Evolutionary conservation across 1,139 yeast species (phyloP).

Genomic region (Taphrina sp.): DNA sequence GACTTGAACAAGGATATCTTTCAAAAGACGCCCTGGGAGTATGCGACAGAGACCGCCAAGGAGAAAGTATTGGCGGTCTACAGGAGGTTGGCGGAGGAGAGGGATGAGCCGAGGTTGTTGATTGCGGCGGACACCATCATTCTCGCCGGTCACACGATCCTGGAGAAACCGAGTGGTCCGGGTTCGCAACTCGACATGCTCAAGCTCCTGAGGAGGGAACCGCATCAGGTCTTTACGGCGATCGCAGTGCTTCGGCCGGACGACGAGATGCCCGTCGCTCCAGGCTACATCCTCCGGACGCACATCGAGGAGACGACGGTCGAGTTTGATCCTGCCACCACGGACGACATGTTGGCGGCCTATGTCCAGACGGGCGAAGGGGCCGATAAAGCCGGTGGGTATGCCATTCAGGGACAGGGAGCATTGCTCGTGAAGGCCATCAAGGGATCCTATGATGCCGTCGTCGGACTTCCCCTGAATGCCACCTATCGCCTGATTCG

Average conservation of each 20-base stretch:
- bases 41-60: slow-evolving; percentile 68
- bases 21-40: slow-evolving; percentile 48
- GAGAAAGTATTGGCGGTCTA: slow-evolving; percentile 65
- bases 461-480: slow-evolving; percentile 82
- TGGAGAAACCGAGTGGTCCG: slow-evolving; percentile 71
- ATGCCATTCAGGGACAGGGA: slow-evolving; percentile 72
- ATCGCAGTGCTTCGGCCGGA: slow-evolving; percentile 55
- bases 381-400: slow-evolving; percentile 84
- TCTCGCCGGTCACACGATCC: slow-evolving; percentile 57
- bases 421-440: slow-evolving; percentile 57
- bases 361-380: slow-evolving; percentile 78
- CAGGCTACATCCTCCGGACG: slow-evolving; percentile 47
- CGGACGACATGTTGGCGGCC: slow-evolving; percentile 55
- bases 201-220: slow-evolving; percentile 49
- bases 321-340: slow-evolving; percentile 50
- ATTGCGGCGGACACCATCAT: slow-evolving; percentile 86
- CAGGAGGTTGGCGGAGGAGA: slow-evolving; percentile 45
- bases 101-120: slow-evolving; percentile 49
- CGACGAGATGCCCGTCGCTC: slow-evolving; percentile 45
- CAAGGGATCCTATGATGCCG: slow-evolving; percentile 78
- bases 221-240: slow-evolving; percentile 64
- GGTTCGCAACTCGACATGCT: slow-evolving; percentile 55
- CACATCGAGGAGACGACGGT: slow-evolving; percentile 52
- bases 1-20: slow-evolving; percentile 55
- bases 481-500: slow-evolving; percentile 53